A percentile compares a stretch with the other conserved stretches of the same genome.
Evolutionary conservation across 1,284 basidiomycete genomes (phyloP).

Genomic region (Irpex rosettiformis): DNA sequence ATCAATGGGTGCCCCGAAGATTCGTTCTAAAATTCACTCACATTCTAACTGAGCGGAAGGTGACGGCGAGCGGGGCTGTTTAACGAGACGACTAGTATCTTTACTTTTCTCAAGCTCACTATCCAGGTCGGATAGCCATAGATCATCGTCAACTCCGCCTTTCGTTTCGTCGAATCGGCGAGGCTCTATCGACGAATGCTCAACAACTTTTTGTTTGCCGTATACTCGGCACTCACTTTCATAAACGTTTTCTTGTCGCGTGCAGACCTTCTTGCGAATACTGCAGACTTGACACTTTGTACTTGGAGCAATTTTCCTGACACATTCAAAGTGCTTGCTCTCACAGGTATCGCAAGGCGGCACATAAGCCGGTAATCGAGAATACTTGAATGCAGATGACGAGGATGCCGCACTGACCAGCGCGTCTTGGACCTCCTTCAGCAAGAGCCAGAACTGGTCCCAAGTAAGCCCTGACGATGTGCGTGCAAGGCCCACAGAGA

Average conservation of each 20-base stretch:
- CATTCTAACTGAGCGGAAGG: not conserved
- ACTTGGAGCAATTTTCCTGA: not conserved
- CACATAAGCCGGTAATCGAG: not conserved
- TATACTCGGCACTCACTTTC: not conserved
- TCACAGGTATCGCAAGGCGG: slow-evolving; percentile 1
- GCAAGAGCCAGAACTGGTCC: not conserved
- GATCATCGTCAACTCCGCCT: not conserved
- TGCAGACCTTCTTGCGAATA: slow-evolving; percentile 3
- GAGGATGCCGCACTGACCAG: not conserved
- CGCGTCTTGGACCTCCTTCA: slow-evolving; percentile 1
- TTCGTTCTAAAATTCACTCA: not conserved
- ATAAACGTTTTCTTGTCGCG: not conserved
- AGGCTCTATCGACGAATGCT: not conserved
- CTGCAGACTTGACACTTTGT: slow-evolving; percentile 2
- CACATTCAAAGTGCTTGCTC: not conserved
- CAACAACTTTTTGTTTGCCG: not conserved
- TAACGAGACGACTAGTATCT: not conserved
- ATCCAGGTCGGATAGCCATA: not conserved
- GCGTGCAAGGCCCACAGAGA: not conserved
- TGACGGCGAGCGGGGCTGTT: not conserved
- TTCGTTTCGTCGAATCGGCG: not conserved
- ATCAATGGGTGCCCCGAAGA: not conserved
- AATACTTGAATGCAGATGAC: not conserved
- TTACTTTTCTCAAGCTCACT: not conserved
- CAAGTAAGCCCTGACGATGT: not conserved